Evolutionary conservation across 441 rosid species (phyloP), one percentile per base, ranked within the genome.

Genomic region (Iberis amara): DNA sequence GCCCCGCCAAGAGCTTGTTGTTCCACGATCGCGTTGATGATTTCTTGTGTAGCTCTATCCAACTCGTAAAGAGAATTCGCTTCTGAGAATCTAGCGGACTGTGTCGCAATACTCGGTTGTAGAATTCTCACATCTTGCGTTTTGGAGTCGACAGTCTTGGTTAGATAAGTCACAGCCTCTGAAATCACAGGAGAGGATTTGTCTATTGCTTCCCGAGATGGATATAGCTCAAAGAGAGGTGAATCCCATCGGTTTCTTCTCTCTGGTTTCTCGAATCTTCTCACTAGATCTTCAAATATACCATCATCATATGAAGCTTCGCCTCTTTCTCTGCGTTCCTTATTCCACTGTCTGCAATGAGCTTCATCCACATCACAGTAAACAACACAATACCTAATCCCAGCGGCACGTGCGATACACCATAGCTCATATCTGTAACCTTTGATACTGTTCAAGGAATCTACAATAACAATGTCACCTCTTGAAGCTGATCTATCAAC

Each of bases 181-280:
- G 36, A 11, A 15, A 89, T 77, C 59, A 82, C 82, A 57, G 76
- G 59, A 39, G 86, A 79, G 24, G 80, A 78, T 53, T 77, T 81
- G 41, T 72, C 77, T 46, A 84, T 73, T 24, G 71, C 82, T 21
- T 82, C 86, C 30, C 59, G 75, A 46, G 40, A 55, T 3, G 95
- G 91, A 72, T 68, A 74, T 30, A 91, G 61, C 69, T 88, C 94
- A 48, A 86, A 88, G 66, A 86, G 74, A 23, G 98, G 96, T 2
- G 98, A 88, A 70, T 91, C 98, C 98, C 98, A 92, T 0, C 96
- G 76, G 62, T 79, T 92, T 60, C 94, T 79, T 64, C 85, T 75
- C 66, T 88, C 96, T 0, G 95, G 95, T 52, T 69, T 82, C 83
- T 92, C 98, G 3, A 92, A 88, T 65, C 96, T 82, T 64, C 94